Percentiles rank a stretch among this genome's conserved stretches.
These are phyloP conservation scores for Aspergillus jensenii DNA, from an alignment of 2,329 filamentous ascomycete species.

Conservation along the genomic window DNA sequence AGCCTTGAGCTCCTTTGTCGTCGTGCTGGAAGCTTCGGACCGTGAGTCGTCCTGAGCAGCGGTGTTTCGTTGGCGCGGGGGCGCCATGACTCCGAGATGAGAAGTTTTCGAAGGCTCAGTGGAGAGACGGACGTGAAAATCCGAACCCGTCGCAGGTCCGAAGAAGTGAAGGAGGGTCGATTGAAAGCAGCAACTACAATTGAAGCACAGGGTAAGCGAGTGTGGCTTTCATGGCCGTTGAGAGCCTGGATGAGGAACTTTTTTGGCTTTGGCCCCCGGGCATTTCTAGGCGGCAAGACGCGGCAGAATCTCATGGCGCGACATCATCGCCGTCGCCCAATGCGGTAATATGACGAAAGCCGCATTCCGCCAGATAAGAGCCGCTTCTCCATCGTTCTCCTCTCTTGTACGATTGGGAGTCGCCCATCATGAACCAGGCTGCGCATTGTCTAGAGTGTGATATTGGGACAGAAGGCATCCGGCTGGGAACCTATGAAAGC, in stretches of 20 bases:
- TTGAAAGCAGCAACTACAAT: constrained; percentile 6
- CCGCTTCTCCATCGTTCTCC: not conserved
- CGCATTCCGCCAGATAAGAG: not conserved
- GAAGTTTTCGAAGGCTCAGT: constrained; percentile 9
- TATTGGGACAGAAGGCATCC: not conserved
- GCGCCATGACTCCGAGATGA: constrained; percentile 38
- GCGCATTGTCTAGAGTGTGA: not conserved
- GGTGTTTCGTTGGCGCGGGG: constrained; percentile 45
- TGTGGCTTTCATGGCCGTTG: constrained; percentile 5
- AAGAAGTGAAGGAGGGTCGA: not conserved
- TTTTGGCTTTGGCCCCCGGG: constrained; percentile 18
- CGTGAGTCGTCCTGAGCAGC: constrained; percentile 46
- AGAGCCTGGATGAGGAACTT: constrained; percentile 17
- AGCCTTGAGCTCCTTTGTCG: constrained; percentile 38
- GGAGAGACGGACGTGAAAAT: not conserved
- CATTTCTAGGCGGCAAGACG: constrained; percentile 25
- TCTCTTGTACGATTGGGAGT: not conserved
- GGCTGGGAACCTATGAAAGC: not conserved
- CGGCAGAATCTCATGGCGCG: constrained; percentile 32
- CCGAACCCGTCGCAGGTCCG: not conserved
- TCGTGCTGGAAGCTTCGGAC: constrained; percentile 48
- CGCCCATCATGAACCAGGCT: not conserved
- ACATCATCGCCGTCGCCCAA: constrained; percentile 19
- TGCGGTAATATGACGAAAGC: constrained; percentile 19
- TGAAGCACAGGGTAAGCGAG: not conserved